Conservation (phyloP, 2,329 filamentous ascomycete species). For the Diaporthe vaccinii region DNA sequence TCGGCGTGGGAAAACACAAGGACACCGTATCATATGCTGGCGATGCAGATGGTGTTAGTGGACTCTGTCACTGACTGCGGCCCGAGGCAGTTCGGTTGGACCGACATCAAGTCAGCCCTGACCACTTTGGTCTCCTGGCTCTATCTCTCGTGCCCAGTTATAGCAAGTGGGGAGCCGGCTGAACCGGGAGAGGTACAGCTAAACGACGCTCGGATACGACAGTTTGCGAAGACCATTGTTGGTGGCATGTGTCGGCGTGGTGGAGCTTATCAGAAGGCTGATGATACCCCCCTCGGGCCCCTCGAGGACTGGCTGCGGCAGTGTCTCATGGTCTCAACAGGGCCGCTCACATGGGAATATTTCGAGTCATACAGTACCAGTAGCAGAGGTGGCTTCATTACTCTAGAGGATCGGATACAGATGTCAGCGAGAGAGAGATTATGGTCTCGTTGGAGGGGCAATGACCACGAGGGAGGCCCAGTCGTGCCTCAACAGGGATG, state of each 20-base stretch:
- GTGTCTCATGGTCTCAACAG: neutral
- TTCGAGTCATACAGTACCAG: rapidly evolving
- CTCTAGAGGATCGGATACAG: neutral
- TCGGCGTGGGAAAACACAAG: no score
- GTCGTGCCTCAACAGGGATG: neutral
- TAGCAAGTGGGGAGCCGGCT: rapidly evolving
- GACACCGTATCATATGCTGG: neutral
- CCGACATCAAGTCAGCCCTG: slow-evolving; percentile 19
- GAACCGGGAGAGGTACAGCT: neutral
- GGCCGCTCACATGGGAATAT: neutral
- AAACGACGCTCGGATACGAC: neutral
- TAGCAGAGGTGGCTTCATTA: neutral
- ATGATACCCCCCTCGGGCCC: neutral
- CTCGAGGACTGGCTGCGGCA: neutral
- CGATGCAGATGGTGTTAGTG: neutral
- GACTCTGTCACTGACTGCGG: neutral
- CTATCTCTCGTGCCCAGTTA: neutral
- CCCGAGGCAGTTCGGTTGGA: slow-evolving; percentile 15
- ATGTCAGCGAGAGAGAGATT: no score
- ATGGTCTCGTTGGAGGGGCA: no score
- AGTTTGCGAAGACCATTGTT: slow-evolving; percentile 11
- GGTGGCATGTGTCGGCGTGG: neutral
- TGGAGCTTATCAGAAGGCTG: neutral
- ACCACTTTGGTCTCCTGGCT: slow-evolving; percentile 10
- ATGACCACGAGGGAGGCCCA: neutral